Evolutionary conservation across 2,329 filamentous ascomycete genomes (phyloP), one percentile per base, ranked within the genome.

Genomic region (Aspergillus felis): DNA sequence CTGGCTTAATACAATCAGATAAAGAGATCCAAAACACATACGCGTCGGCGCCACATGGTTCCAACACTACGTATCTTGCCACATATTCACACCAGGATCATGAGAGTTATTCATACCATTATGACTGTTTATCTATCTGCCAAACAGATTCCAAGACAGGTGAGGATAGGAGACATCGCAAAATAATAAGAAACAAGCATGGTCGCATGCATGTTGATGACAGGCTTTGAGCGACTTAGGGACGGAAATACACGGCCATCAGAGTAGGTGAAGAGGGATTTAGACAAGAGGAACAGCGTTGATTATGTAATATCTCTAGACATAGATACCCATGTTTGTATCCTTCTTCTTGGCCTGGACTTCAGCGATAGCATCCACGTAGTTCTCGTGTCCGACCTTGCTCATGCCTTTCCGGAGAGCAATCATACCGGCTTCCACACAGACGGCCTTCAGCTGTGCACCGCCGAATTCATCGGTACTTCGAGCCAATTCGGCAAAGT

Each of bases 341-440:
- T 95, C 91, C 85, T 95, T 95, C 89, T 96, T 96, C 87, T 96
- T 87, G 47, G 77, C 73, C 65, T 77, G 91, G 67, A 99, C 94
- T 78, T 99, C 94, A 41, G 92, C 85, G 75, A 99, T 97, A 60
- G 94, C 94, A 81, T 99, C 94, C 52, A 99, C 94, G 72, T 97
- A 99, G 77, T 99, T 91, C 81, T 99, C 94, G 74, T 99, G 94
- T 59, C 89, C 90, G 71, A 99, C 94, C 84, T 97, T 97, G 78
- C 88, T 92, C 82, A 96, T 92, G 60, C 94, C 94, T 75, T 88
- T 91, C 66, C 94, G 86, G 71, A 99, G 81, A 28, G 94, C 94
- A 78, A 99, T 99, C 94, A 99, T 99, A 73, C 94, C 94, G 53
- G 94, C 94, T 80, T 99, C 94, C 27, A 99, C 94, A 75, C 94